These are phyloP conservation scores for Dacryopinax primogenitus DNA, from an alignment of 768 basidiomycete genomes.

Conservation along the genomic window DNA sequence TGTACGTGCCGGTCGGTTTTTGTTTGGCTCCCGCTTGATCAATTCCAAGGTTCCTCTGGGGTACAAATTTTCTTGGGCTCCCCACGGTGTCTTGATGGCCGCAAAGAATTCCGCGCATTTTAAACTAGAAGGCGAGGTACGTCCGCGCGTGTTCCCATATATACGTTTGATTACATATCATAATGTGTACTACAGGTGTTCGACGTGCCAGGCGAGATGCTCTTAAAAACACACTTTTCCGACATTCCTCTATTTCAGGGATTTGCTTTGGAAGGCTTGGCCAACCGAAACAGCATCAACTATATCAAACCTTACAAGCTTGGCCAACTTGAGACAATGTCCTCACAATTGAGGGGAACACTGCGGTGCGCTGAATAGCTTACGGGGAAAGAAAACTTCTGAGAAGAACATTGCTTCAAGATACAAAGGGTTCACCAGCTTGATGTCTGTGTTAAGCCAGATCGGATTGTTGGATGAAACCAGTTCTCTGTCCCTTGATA, in stretches of 20 bases:
- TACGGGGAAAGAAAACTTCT: neutral
- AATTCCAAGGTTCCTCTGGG: constrained; percentile 47
- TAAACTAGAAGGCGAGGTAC: constrained; percentile 44
- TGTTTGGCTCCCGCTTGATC: neutral
- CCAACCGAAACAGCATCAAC: constrained; percentile 68
- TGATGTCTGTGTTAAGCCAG: constrained; percentile 58
- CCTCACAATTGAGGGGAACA: constrained; percentile 72
- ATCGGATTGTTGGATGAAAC: constrained; percentile 51
- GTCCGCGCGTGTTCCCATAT: constrained; percentile 17
- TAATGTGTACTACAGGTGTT: too few relatives aligned
- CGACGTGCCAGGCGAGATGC: constrained; percentile 38
- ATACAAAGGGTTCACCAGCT: constrained; percentile 67
- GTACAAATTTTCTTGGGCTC: constrained; percentile 95
- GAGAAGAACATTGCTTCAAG: too few relatives aligned
- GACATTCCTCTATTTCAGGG: constrained; percentile 52
- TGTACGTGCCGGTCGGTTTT: constrained; percentile 11
- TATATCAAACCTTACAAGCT: constrained; percentile 59
- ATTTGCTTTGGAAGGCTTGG: constrained; percentile 64
- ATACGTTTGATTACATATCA: neutral
- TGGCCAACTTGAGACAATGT: constrained; percentile 31
- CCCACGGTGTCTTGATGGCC: constrained; percentile 71
- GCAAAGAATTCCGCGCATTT: constrained; percentile 61
- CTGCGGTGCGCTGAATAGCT: constrained; percentile 40
- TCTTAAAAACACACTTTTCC: constrained; percentile 49
- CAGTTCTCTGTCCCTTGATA: neutral